Evolutionary conservation across 768 basidiomycete species (phyloP), one percentile per base, ranked within the genome.

Genomic region (Auriscalpium orientale): DNA sequence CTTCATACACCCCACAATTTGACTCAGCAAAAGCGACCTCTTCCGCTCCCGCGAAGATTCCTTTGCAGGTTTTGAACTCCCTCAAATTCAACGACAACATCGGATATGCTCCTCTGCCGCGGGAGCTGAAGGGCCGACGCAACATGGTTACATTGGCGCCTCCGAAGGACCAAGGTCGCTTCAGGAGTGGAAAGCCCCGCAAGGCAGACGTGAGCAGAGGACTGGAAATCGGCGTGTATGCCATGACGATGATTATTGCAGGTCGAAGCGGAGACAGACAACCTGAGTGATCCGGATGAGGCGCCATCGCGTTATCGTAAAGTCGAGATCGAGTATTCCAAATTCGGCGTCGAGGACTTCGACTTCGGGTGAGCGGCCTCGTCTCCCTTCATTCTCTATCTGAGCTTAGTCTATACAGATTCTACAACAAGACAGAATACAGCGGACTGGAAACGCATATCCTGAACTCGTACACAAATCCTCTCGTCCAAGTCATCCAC

Each of bases 311-410:
- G 84, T 58, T 99, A 97, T 68, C 84, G 89, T 56, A 87, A 86
- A 64, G 94, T 97, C 15, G 95, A 98, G 71, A 99, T 99, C 65
- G 92, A 95, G 70, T 99, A 99, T 68, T 95, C 91, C 40, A 95
- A 95, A 65, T 99, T 99, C 65, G 95, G 95, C 4, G 91, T 98
- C 16, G 95, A 98, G 67, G 95, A 99, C 70, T 99, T 99, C 65
- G 97, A 99, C 70, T 99, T 99, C 65, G 95, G 81, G 94, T 92
- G 67, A 55, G 68, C 12, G 0, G 13, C 16, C 36, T 43, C 9
- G 33, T 18, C 11, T 22, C 35, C 47, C 33, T 46, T 13, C 1
- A 20, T 44, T 9, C 22, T 18, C 20, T 38, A 35, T 47, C 46
- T 16, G 16, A n/a, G 40, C 55, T 18, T 22, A 18, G 10, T 15